Base-by-base conservation (phyloP, 2,329 filamentous ascomycete genomes). In the Penicillium sclerotigenum region DNA sequence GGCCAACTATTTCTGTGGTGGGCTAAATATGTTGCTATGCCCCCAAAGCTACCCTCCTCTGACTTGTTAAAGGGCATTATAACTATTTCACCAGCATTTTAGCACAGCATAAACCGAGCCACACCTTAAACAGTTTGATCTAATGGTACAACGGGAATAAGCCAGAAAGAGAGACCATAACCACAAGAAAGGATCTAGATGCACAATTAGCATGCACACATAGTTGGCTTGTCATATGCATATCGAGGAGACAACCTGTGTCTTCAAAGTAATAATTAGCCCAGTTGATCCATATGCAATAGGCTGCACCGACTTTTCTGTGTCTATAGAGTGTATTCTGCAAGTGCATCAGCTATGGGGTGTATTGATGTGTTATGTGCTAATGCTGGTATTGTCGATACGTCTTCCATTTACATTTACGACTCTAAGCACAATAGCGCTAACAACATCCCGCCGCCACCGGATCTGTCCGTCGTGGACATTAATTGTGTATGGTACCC, bases 331-430 rank as follows among this genome's bases (percentile, higher is more conserved):
- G 60, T 1, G 71, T 75, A 8, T 83, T 83, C 62, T 63, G 69
- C 10, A 57, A 3, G 77, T 79, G 0, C 80, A 74, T 69, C 56
- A 69, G 8, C 72, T 71, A 37, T 80, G 75, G 68, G 74, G 74
- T 1, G 77, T 5, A 69, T 83, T 14, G 80, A 83, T 67, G 74
- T 75, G 0, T 61, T 82, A 1, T 76, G 78, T 18, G 75, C 78
- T 34, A 83, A 83, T 59, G 80, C 80, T 0, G 81, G 79, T n/a
- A 75, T 78, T 33, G 72, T 79, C 1, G 80, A 82, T 62, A 65
- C 60, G 11, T 73, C 71, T 16, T 80, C 77, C 18, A 60, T 79
- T 26, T 83, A 79, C 66, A 75, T 80, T 45, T 69, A 75, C 45
- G 63, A 72, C 29, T 62, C 71, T 59, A 57, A 51, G 22, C 63